These are phyloP conservation scores for Penicillium soppii DNA, from an alignment of 495 filamentous ascomycete species.

Conservation along the genomic window DNA sequence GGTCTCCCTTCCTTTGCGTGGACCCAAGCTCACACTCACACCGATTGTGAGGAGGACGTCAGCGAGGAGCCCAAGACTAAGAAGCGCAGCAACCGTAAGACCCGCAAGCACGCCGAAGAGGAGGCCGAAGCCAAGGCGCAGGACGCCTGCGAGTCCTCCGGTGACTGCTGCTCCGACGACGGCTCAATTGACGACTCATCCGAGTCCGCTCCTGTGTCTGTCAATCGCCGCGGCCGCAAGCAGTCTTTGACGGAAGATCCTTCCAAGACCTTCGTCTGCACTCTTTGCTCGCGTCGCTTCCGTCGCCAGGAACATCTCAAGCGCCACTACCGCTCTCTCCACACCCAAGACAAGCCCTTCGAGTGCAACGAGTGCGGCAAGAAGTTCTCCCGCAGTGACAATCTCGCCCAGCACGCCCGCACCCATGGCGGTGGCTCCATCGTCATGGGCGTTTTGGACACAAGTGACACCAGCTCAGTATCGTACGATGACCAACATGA, in stretches of 20 bases:
- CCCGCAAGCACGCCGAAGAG: conserved; percentile 48
- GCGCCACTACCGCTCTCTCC: conserved; percentile 96
- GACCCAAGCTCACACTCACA: conserved; percentile 29
- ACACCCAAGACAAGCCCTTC: conserved; percentile 98
- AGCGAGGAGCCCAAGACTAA: conserved; percentile 57
- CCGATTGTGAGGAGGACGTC: conserved; percentile 23
- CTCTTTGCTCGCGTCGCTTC: conserved; percentile 94
- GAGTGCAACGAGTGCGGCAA: conserved; percentile 97
- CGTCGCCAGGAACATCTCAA: conserved; percentile 98
- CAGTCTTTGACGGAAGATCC: conserved; percentile 98
- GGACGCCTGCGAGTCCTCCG: conserved; percentile 6
- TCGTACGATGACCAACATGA: conserved; percentile 55
- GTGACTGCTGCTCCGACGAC: conserved; percentile 18
- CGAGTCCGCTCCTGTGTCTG: conserved; percentile 57
- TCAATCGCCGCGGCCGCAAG: conserved; percentile 95
- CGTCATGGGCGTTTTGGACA: conserved; percentile 81
- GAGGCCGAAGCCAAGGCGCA: conserved; percentile 18
- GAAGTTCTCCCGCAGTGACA: conserved; percentile 98
- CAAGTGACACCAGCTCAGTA: conserved; percentile 51
- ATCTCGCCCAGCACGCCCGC: conserved; percentile 91
- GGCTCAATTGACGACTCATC: conserved; percentile 24
- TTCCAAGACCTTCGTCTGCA: conserved; percentile 97
- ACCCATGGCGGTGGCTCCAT: conserved; percentile 91
- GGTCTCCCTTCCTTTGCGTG: conserved; percentile 43
- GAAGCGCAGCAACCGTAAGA: conserved; percentile 53